phyloP scores from a whole-genome alignment of 371 early-diverging fungal genomes.

The Chytridiales sp. region DNA sequence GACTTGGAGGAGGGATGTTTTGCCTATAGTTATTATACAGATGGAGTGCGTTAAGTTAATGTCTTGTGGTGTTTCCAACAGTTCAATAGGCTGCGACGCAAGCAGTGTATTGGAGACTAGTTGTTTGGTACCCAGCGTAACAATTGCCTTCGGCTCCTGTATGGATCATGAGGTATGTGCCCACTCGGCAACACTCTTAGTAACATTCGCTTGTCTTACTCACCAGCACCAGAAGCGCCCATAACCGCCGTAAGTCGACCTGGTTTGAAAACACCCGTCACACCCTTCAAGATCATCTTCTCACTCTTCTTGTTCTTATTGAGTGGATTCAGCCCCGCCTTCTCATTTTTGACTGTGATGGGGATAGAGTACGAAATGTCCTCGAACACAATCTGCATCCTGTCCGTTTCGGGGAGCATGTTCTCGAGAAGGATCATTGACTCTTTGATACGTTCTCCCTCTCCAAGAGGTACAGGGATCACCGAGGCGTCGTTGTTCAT shows the following conservation, averaged over 20 bases:
- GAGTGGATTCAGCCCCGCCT: not conserved
- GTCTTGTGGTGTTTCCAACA: too few relatives aligned
- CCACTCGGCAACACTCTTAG: not conserved
- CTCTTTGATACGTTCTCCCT: too few relatives aligned
- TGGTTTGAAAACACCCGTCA: slow-evolving; percentile 25
- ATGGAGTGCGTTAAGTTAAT: too few relatives aligned
- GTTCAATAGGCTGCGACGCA: too few relatives aligned
- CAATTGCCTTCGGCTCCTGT: not conserved
- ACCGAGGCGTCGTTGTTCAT: too few relatives aligned
- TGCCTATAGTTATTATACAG: slow-evolving; percentile 1
- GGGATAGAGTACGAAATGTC: slow-evolving; percentile 15
- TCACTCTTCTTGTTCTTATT: not conserved
- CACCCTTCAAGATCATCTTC: slow-evolving; percentile 22
- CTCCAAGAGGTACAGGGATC: too few relatives aligned
- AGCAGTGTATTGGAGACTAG: slow-evolving; percentile 5
- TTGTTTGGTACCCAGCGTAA: slow-evolving; percentile 2
- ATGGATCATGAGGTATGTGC: not conserved
- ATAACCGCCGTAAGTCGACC: slow-evolving; percentile 27
- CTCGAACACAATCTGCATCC: slow-evolving; percentile 19
- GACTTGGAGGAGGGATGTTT: slow-evolving; percentile 17
- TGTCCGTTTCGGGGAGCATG: slow-evolving; percentile 16
- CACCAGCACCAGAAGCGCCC: slow-evolving; percentile 32
- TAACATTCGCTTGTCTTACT: not conserved
- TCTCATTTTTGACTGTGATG: slow-evolving; percentile 5
- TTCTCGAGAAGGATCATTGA: slow-evolving; percentile 9